phyloP scores from a whole-genome alignment of 306 rosid species.

The Glycine tomentella region DNA sequence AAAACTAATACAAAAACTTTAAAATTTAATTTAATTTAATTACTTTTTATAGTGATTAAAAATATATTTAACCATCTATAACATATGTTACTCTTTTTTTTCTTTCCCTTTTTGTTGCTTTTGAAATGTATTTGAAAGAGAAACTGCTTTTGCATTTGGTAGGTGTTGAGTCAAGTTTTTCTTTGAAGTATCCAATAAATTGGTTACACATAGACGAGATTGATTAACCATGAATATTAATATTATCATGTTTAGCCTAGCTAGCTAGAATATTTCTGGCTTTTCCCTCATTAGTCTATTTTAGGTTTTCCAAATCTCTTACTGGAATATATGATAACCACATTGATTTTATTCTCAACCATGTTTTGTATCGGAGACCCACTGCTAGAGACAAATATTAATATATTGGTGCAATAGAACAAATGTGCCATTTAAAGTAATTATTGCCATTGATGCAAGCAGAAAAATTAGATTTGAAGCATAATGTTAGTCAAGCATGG shows the following conservation, averaged over 20 bases:
- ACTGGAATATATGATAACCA: constrained; percentile 5
- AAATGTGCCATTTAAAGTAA: constrained; percentile 17
- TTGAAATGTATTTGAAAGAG: no score
- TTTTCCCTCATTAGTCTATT: constrained; percentile 9
- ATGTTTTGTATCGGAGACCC: constrained; percentile 54
- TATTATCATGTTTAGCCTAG: background rate
- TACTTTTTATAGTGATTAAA: no score
- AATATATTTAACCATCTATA: no score
- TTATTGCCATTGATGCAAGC: constrained; percentile 3
- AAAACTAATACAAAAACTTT: no score
- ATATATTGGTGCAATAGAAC: constrained; percentile 17
- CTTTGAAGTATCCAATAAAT: background rate
- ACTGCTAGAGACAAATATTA: constrained; percentile 27
- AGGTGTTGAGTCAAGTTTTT: background rate
- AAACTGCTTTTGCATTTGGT: no score
- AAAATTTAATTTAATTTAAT: no score
- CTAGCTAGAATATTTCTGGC: constrained; percentile 27
- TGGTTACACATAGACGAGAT: background rate
- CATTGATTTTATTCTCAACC: constrained; percentile 60
- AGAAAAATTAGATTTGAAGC: background rate
- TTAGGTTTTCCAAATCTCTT: constrained; percentile 8
- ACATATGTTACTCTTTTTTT: no score
- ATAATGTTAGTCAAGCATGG: background rate
- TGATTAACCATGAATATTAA: background rate
- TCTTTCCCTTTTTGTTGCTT: no score